These are phyloP conservation scores for Diutina catenulata DNA, from an alignment of 1,139 yeast species.

Conservation along the genomic window DNA sequence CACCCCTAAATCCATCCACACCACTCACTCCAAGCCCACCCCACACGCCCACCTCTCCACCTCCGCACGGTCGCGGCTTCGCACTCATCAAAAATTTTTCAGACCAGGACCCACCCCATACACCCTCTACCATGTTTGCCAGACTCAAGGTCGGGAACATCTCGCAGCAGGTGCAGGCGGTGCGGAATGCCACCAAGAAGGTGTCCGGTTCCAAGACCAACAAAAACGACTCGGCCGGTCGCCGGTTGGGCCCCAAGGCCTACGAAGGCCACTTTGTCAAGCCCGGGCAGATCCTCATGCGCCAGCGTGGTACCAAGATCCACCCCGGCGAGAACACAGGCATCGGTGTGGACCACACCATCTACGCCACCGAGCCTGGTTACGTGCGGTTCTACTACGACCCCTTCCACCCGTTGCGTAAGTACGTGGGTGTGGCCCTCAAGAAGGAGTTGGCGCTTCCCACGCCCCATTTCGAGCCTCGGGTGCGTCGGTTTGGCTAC, in stretches of 20 bases:
- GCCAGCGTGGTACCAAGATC: conserved; percentile 95
- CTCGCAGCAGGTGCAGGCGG: conserved; percentile 2
- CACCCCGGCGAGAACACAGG: conserved; percentile 91
- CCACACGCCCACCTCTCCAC: no score
- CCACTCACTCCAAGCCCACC: no score
- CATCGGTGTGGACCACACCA: conserved; percentile 89
- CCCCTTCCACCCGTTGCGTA: conserved; percentile 94
- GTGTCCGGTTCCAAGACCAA: conserved; percentile 92
- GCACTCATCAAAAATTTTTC: neutral
- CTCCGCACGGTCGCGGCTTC: no score
- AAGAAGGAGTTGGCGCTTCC: conserved; percentile 57
- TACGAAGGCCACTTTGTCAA: conserved; percentile 57
- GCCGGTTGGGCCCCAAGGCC: conserved; percentile 84
- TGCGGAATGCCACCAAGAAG: conserved; percentile 86
- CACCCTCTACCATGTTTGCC: conserved; percentile 5
- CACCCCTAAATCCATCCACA: no score
- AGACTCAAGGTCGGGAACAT: neutral
- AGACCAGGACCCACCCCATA: neutral
- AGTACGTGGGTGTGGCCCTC: conserved; percentile 81
- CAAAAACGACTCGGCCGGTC: conserved; percentile 92
- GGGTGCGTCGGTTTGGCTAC: conserved; percentile 76
- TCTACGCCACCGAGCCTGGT: conserved; percentile 88
- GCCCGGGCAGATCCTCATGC: conserved; percentile 83
- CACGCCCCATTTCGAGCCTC: conserved; percentile 80
- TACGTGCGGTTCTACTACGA: conserved; percentile 82